Base-by-base conservation (phyloP, 139 green algal genomes). In the Axilococcus clingmanii region DNA sequence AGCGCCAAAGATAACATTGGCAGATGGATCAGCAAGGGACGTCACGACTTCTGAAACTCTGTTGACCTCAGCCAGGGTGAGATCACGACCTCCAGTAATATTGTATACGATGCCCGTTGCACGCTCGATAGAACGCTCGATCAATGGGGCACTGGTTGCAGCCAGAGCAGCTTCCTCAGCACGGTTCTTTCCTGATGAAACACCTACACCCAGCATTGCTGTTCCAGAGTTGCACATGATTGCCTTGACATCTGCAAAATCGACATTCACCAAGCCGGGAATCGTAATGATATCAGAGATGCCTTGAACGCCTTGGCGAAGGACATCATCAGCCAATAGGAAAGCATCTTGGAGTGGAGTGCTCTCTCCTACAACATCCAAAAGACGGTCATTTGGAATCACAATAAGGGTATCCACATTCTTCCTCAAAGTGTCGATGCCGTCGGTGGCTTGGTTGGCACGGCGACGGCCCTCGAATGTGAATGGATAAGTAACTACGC, bases 271-370 rank as follows among this genome's bases (percentile, higher is more conserved):
- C 32, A 97, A 83, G 38, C 91, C 91, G 5, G 91, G 83, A 60
- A 93, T 84, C 5, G 88, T 96, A 71, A 98, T 97, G 78, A 98
- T 98, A 68, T 98, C 91, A 3, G 81, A 91, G 61, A 98, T 97
- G 48, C 91, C 91, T 65, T 94, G 86, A 28, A 87, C 85, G 35
- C 84, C 84, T 73, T 96, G 88, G 17, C 88, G 62, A 49, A 98
- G 73, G 52, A 98, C 91, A 59, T 96, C 89, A 57, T 98, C 91
- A 2, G 91, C 91, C 27, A 96, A 66, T 22, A 84, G 64, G 68
- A 98, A 98, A 4, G 91, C 89, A 42, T 97, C 88, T 55, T 93
- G 80, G 25, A 98, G 69, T 9, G 85, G 78, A 1, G 88, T 94
- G 57, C 45, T 57, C 38, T 84, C 74, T 12, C 61, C 64, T 17